Percentiles rank a stretch among this genome's conserved stretches.
Evolutionary conservation across 1,284 basidiomycete species (phyloP).

Genomic region (Neotropicomus parvogracilis): DNA sequence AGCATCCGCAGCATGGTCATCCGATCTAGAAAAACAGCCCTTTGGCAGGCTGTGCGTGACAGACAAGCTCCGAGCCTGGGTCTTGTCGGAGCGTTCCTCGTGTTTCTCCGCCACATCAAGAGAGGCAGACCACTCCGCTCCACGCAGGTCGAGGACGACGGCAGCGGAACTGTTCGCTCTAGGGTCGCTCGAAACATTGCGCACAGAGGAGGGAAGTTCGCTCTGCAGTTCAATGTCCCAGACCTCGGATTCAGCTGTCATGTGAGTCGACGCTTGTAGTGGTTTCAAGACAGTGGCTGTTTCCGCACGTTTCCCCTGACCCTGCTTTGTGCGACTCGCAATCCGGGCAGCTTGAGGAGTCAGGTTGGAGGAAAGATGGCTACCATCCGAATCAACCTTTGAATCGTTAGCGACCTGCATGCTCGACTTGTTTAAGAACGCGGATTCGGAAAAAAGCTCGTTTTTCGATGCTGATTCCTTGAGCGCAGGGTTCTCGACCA

Average conservation of each 20-base stretch:
- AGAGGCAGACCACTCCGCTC: constrained; percentile 23
- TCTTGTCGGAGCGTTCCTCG: background rate
- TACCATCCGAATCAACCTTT: constrained; percentile 6
- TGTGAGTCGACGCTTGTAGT: background rate
- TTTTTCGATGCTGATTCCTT: constrained; percentile 17
- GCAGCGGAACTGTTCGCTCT: constrained; percentile 13
- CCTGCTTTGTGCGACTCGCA: constrained; percentile 5
- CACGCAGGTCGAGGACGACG: constrained; percentile 22
- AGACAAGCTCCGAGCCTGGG: background rate
- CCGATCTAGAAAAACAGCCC: background rate
- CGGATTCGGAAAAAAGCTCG: constrained; percentile 47
- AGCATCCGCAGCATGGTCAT: constrained; percentile 8
- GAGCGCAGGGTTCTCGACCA: constrained; percentile 1
- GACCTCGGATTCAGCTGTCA: constrained; percentile 43
- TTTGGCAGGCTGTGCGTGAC: background rate
- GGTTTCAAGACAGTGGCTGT: background rate
- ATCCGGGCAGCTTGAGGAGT: background rate
- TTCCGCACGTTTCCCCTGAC: constrained; percentile 2
- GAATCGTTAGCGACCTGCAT: constrained; percentile 8
- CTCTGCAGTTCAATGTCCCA: constrained; percentile 65
- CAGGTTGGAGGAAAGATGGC: constrained; percentile 6
- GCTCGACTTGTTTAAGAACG: constrained; percentile 42
- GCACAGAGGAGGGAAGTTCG: constrained; percentile 23
- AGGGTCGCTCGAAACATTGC: constrained; percentile 12
- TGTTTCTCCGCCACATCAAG: constrained; percentile 1